Evolutionary conservation across 108 stramenopile species (phyloP).

Genomic region (Cyclotella choctawhatcheeana): DNA sequence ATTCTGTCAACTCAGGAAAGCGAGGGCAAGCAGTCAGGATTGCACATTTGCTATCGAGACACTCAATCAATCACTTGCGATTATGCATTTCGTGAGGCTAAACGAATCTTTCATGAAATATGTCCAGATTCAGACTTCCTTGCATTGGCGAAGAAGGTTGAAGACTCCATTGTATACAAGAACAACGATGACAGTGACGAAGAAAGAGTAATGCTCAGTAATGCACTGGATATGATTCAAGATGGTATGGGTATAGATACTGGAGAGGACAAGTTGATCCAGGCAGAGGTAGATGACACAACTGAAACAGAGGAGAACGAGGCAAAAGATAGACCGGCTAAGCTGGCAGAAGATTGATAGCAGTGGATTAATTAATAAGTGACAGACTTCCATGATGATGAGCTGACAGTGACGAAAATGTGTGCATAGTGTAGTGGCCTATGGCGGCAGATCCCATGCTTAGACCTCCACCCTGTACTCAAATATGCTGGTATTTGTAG

Average conservation of each 20-base stretch:
- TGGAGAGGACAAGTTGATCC: neutral
- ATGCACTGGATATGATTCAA: conserved; percentile 69
- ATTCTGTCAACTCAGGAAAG: neutral
- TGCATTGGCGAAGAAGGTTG: conserved; percentile 56
- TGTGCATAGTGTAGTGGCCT: no score
- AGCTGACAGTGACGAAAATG: no score
- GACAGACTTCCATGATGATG: no score
- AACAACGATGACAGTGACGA: conserved; percentile 66
- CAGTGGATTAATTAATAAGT: no score
- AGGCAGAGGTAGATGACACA: neutral
- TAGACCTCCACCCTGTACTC: no score
- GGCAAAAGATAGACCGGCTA: no score
- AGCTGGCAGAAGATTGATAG: no score
- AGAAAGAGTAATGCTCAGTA: conserved; percentile 67
- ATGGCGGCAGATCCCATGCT: no score
- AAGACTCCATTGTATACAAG: conserved; percentile 61
- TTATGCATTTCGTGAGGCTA: conserved; percentile 75
- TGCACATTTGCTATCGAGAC: conserved; percentile 57
- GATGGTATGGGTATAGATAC: neutral
- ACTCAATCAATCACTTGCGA: conserved; percentile 65
- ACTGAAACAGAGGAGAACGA: no score
- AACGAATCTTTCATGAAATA: conserved; percentile 67
- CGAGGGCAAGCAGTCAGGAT: conserved; percentile 39
- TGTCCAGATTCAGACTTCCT: conserved; percentile 77
- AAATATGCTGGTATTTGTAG: no score